Conservation (phyloP, 1,284 basidiomycete species). For the Phylloporus gajari region DNA sequence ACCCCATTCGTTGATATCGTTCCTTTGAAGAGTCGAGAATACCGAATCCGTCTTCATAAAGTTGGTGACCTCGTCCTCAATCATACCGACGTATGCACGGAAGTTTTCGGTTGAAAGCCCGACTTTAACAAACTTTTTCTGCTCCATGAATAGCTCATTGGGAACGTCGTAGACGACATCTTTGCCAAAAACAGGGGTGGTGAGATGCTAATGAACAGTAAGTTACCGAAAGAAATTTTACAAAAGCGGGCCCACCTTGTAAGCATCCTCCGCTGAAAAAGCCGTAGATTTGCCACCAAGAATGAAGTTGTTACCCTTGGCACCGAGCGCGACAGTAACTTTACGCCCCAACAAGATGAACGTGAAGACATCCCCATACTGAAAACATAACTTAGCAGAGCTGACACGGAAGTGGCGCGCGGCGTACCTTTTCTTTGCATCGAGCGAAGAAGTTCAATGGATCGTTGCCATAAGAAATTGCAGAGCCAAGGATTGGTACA, state of each 20-base stretch:
- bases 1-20: constrained; percentile 78
- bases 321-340: constrained; percentile 91
- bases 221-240: not conserved
- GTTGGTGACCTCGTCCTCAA: constrained; percentile 83
- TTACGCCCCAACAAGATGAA: constrained; percentile 90
- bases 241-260: constrained; percentile 69
- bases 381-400: constrained; percentile 13
- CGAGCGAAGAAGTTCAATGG: constrained; percentile 81
- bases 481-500: constrained; percentile 81
- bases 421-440: constrained; percentile 85
- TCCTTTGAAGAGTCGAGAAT: constrained; percentile 71
- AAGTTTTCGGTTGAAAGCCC: constrained; percentile 95
- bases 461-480: constrained; percentile 82
- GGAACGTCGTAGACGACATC: constrained; percentile 98
- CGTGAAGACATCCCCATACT: constrained; percentile 90
- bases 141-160: constrained; percentile 98
- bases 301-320: constrained; percentile 94
- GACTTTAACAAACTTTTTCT: constrained; percentile 97
- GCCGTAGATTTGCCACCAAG: constrained; percentile 93
- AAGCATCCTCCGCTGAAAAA: constrained; percentile 96
- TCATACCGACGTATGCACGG: constrained; percentile 90
- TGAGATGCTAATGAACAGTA: constrained; percentile 71
- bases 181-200: constrained; percentile 94
- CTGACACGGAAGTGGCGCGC: constrained; percentile 20
- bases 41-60: constrained; percentile 72